Base-by-base conservation (phyloP, 2,329 filamentous ascomycete genomes). In the Knoxdaviesia capensis region DNA sequence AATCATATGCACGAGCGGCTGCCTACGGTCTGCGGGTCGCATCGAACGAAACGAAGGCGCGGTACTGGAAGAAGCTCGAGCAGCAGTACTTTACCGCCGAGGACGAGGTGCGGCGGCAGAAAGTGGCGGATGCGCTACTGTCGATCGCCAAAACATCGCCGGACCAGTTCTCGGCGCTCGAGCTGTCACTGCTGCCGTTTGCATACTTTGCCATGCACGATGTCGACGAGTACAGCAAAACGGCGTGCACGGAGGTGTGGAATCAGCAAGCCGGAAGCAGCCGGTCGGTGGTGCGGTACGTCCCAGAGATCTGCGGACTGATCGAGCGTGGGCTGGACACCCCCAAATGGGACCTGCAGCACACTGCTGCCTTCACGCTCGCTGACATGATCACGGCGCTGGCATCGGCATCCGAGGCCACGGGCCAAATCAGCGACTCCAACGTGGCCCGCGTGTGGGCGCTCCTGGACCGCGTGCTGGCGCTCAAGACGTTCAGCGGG, bases 131-230 rank as follows among this genome's bases (percentile, higher is more conserved):
- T 52, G 78, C 87, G n/a, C 63, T 93, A 7, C 71, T 86, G 39
- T 77, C 85, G 0, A 70, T 93, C 10, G 80, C 84, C 9, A 93
- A 92, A 58, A 69, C 88, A 45, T 86, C 88, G 0, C 83, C 85
- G 3, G 90, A 98, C 57, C 77, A 83, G 39, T 94, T 96, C 58
- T 79, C 77, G 39, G 68, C 77, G 1, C 69, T 94, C 32, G 80
- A 87, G 43, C 66, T 77, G 0, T 69, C 74, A 5, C 70, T 93
- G 3, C 62, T 98, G 3, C 90, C 90, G 0, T 88, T 96, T 50
- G 71, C 87, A 2, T 98, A 92, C 54, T 67, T 96, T 31, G 85
- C 76, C 3, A 83, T 85, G 52, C 81, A 94, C 52, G 90, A 98
- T 53, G 74, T 72, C 1, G 78, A 93, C 51, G 77, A 81, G 41